Conservation (phyloP, 768 basidiomycete genomes). For the Lactarius quietus region DNA sequence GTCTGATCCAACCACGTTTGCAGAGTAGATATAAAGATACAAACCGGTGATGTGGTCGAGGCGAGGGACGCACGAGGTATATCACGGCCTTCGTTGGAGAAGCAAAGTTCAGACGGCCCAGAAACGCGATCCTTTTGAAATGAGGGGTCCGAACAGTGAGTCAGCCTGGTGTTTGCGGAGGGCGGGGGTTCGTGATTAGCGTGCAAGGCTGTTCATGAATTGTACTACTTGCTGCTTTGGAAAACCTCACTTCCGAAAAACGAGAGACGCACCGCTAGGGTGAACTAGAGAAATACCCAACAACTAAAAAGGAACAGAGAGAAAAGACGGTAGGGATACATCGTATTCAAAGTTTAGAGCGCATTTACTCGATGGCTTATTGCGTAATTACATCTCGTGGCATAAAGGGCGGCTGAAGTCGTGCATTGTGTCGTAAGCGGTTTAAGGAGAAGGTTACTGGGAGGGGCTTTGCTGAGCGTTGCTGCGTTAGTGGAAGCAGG, state of each 20-base stretch:
- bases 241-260: constrained; percentile 62
- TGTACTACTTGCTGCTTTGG: background rate
- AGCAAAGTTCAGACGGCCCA: constrained; percentile 67
- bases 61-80: constrained; percentile 49
- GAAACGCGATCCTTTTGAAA: constrained; percentile 81
- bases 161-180: constrained; percentile 39
- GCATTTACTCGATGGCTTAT: constrained; percentile 76
- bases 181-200: constrained; percentile 5
- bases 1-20: constrained; percentile 84
- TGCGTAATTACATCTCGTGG: constrained; percentile 77
- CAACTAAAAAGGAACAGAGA: background rate
- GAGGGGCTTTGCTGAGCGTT: constrained; percentile 5
- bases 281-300: constrained; percentile 39
- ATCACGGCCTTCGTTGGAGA: constrained; percentile 54
- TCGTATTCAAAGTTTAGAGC: constrained; percentile 76
- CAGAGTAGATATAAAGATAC: background rate
- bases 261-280: constrained; percentile 58
- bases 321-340: constrained; percentile 38
- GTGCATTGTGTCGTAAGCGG: constrained; percentile 61
- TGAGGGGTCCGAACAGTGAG: constrained; percentile 75
- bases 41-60: background rate
- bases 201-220: background rate
- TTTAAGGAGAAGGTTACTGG: constrained; percentile 56
- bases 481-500: background rate
- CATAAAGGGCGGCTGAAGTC: constrained; percentile 66